Percentiles rank a stretch among this genome's conserved stretches.
phyloP scores from a whole-genome alignment of 805 yeast genomes.

The Nakazawaea siamensis region DNA sequence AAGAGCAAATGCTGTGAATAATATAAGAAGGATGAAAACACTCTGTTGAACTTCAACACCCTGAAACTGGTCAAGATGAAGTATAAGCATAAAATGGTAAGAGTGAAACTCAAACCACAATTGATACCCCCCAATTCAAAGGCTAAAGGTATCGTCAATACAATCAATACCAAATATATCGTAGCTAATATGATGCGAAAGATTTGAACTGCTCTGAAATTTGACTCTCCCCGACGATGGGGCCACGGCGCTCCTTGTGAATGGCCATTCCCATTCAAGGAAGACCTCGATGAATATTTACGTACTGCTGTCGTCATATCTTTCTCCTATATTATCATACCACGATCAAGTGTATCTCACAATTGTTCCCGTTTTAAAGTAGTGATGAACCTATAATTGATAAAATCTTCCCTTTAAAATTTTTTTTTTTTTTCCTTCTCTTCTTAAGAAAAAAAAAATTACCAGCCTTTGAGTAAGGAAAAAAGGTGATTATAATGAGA shows the following conservation, averaged over 20 bases:
- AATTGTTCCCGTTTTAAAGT: no score
- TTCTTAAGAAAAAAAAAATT: no score
- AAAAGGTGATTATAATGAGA: no score
- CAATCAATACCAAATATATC: conserved; percentile 57
- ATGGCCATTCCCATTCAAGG: conserved; percentile 5
- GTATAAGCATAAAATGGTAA: conserved; percentile 64
- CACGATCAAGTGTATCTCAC: neutral
- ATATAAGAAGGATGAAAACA: conserved; percentile 45
- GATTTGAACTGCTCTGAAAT: no score
- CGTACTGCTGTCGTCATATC: conserved; percentile 4
- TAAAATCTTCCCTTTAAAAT: no score
- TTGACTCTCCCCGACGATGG: no score
- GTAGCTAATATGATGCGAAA: conserved; percentile 38
- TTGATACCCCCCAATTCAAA: conserved; percentile 89
- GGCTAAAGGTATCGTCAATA: conserved; percentile 83
- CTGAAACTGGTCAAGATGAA: conserved; percentile 67
- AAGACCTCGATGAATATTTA: conserved; percentile 4
- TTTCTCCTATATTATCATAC: neutral
- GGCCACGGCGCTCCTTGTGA: no score
- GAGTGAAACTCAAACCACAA: conserved; percentile 82
- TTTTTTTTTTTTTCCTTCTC: no score
- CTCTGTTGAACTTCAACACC: conserved; percentile 38
- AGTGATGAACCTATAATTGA: no score
- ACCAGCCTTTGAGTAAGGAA: no score
- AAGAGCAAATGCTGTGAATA: conserved; percentile 76